Percentiles rank a stretch among this genome's conserved stretches.
These are phyloP conservation scores for Fusarium tuaranense DNA, from an alignment of 2,329 filamentous ascomycete genomes.

Conservation along the genomic window DNA sequence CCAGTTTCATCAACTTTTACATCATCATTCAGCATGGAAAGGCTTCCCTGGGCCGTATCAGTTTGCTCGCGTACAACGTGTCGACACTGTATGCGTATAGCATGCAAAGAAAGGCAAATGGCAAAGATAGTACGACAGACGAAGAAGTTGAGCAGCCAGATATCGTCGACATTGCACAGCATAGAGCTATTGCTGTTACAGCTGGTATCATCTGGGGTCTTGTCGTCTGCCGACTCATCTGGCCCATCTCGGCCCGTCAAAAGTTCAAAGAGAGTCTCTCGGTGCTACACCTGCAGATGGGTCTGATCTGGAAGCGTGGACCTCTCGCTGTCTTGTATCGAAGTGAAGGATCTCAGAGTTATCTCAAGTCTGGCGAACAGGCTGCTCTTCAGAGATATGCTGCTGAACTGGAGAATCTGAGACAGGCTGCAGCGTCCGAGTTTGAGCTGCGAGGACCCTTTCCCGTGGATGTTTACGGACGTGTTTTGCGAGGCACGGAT, in stretches of 20 bases:
- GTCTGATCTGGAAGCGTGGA: conserved; percentile 94
- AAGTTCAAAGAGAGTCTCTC: conserved; percentile 92
- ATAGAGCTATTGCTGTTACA: conserved; percentile 89
- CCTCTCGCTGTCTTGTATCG: conserved; percentile 81
- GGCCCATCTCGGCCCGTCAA: conserved; percentile 89
- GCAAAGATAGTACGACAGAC: conserved; percentile 76
- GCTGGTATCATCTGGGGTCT: conserved; percentile 93
- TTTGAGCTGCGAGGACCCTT: conserved; percentile 91
- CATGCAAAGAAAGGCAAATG: conserved; percentile 80
- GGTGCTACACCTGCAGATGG: conserved; percentile 91
- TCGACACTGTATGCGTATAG: conserved; percentile 95
- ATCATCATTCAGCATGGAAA: conserved; percentile 88
- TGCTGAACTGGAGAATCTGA: conserved; percentile 78
- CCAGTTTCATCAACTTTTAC: conserved; percentile 87
- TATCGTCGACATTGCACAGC: conserved; percentile 87
- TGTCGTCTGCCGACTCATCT: conserved; percentile 87
- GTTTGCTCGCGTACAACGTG: conserved; percentile 95
- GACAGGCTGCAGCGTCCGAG: conserved; percentile 79
- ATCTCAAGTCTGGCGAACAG: conserved; percentile 54
- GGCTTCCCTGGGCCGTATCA: conserved; percentile 91
- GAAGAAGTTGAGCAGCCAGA: conserved; percentile 85
- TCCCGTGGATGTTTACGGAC: conserved; percentile 76
- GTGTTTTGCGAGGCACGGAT: conserved; percentile 82
- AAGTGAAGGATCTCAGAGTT: conserved; percentile 75
- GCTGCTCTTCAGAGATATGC: conserved; percentile 49